Evolutionary conservation across 2,329 filamentous ascomycete genomes (phyloP).

Genomic region (Onygenales sp.): DNA sequence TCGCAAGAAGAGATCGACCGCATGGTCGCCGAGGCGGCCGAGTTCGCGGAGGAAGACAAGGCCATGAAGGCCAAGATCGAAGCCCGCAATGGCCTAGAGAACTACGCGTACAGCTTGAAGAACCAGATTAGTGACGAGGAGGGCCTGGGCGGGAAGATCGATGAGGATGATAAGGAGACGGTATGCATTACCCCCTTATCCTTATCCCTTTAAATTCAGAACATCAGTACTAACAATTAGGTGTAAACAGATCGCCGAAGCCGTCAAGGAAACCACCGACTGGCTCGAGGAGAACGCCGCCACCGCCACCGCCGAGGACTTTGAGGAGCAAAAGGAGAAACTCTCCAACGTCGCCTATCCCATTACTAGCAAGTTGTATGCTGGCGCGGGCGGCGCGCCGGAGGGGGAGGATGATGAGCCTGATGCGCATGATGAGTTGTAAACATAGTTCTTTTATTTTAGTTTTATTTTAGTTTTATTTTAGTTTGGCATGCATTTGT

Average conservation of each 20-base stretch:
- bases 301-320: constrained; percentile 81
- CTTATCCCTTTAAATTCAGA: constrained; percentile 17
- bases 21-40: constrained; percentile 97
- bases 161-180: constrained; percentile 96
- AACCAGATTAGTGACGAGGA: constrained; percentile 98
- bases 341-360: constrained; percentile 92
- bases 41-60: constrained; percentile 99
- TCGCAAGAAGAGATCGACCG: constrained; percentile 96
- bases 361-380: constrained; percentile 97
- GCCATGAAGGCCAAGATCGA: constrained; percentile 94
- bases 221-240: constrained; percentile 15
- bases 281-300: constrained; percentile 95
- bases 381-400: constrained; percentile 51
- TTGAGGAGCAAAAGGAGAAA: constrained; percentile 99
- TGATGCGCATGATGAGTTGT: constrained; percentile 66
- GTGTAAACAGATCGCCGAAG: constrained; percentile 61
- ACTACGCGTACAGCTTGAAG: constrained; percentile 98
- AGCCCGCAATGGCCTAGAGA: constrained; percentile 92
- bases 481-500: not conserved
- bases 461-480: not conserved
- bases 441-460: constrained; percentile 30
- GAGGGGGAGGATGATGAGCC: constrained; percentile 63
- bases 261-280: constrained; percentile 91
- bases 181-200: constrained; percentile 40
- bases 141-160: constrained; percentile 95